A percentile compares a stretch with the other conserved stretches of the same genome.
Evolutionary conservation across 2,329 filamentous ascomycete genomes (phyloP).

Genomic region (Corynespora cassiicola): DNA sequence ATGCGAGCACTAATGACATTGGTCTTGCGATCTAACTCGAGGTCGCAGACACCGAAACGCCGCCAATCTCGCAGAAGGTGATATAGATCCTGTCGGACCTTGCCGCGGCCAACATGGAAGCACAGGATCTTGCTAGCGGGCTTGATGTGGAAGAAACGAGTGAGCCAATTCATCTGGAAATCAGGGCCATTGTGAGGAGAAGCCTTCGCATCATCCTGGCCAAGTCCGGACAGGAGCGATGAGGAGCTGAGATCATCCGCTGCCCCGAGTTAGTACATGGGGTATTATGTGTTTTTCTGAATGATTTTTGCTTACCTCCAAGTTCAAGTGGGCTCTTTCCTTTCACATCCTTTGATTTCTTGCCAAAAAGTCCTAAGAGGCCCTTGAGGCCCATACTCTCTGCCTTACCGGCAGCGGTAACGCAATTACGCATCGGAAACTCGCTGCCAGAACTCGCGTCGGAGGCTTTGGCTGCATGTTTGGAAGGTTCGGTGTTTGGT

Average conservation of each 20-base stretch:
- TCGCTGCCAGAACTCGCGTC: slow-evolving; percentile 46
- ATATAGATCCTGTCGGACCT: slow-evolving; percentile 78
- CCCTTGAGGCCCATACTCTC: slow-evolving; percentile 49
- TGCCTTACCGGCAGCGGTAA: slow-evolving; percentile 37
- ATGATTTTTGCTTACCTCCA: slow-evolving; percentile 43
- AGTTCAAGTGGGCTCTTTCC: slow-evolving; percentile 36
- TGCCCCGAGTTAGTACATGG: slow-evolving; percentile 11
- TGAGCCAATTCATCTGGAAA: slow-evolving; percentile 78
- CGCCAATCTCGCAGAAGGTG: slow-evolving; percentile 80
- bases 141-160: slow-evolving; percentile 87
- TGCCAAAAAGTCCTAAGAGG: slow-evolving; percentile 61
- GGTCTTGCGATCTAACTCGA: slow-evolving; percentile 78
- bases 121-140: slow-evolving; percentile 79
- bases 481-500: slow-evolving; percentile 11
- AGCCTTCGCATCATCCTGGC: slow-evolving; percentile 57
- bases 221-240: slow-evolving; percentile 38
- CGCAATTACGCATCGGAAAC: slow-evolving; percentile 50
- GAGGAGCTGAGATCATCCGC: slow-evolving; percentile 36
- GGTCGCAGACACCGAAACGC: slow-evolving; percentile 78
- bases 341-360: slow-evolving; percentile 53
- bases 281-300: slow-evolving; percentile 25
- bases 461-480: slow-evolving; percentile 28
- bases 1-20: slow-evolving; percentile 83
- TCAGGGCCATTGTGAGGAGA: slow-evolving; percentile 33
- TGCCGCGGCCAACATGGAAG: slow-evolving; percentile 73